Conservation (phyloP, 805 yeast species). For the Kodamaea leandrae region DNA sequence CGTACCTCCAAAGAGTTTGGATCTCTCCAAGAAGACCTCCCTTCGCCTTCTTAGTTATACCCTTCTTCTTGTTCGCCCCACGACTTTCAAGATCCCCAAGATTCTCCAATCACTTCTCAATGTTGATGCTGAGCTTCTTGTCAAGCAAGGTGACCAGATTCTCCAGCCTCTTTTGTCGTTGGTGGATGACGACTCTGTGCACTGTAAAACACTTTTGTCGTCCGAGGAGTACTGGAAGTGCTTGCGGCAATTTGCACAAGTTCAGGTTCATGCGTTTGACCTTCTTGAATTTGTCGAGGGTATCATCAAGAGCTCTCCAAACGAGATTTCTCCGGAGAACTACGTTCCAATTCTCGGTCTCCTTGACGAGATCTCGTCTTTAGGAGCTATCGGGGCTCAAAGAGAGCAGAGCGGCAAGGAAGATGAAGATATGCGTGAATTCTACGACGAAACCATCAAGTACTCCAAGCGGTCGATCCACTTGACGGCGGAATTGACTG, state of each 20-base stretch:
- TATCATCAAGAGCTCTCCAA: constrained; percentile 30
- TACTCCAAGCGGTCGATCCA: constrained; percentile 60
- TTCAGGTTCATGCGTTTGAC: constrained; percentile 38
- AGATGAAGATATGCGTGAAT: not conserved
- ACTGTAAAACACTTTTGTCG: constrained; percentile 32
- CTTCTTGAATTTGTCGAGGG: constrained; percentile 49
- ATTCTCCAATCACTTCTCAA: too few species aligned
- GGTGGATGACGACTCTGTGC: constrained; percentile 45
- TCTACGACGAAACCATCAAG: constrained; percentile 37
- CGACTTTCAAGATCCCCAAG: too few species aligned
- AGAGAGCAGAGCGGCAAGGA: constrained; percentile 50
- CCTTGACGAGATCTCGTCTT: constrained; percentile 75
- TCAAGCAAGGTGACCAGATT: constrained; percentile 44
- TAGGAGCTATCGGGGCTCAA: constrained; percentile 76
- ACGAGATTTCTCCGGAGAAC: constrained; percentile 45
- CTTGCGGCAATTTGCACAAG: constrained; percentile 47
- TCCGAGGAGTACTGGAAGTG: constrained; percentile 53
- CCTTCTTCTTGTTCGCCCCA: constrained; percentile 44
- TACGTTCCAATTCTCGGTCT: constrained; percentile 68
- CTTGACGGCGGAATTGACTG: constrained; percentile 53
- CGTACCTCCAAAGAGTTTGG: not conserved
- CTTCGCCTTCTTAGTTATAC: constrained; percentile 53
- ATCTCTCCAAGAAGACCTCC: constrained; percentile 28
- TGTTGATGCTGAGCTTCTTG: constrained; percentile 42
- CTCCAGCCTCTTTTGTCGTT: constrained; percentile 51